phyloP scores from a whole-genome alignment of 257 asterid genomes.

The Scutellaria galericulata region DNA sequence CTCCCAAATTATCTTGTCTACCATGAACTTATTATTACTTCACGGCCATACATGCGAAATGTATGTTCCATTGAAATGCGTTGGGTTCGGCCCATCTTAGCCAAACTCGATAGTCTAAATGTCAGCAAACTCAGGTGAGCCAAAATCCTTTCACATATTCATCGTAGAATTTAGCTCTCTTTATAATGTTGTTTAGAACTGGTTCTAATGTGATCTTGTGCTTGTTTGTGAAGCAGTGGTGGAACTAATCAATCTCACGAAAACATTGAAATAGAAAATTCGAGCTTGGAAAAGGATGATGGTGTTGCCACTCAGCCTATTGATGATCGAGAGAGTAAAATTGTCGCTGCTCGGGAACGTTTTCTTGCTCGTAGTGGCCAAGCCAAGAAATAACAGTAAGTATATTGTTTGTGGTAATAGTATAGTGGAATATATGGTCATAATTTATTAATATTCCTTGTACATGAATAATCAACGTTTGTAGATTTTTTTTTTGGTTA shows the following conservation, averaged over 20 bases:
- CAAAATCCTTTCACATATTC: neutral
- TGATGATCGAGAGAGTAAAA: constrained; percentile 45
- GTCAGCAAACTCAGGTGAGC: constrained; percentile 73
- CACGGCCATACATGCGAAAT: constrained; percentile 87
- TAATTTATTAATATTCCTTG: too few relatives aligned
- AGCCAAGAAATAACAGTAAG: constrained; percentile 19
- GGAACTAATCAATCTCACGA: constrained; percentile 45
- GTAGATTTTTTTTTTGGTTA: too few relatives aligned
- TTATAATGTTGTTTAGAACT: neutral
- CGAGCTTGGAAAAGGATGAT: constrained; percentile 38
- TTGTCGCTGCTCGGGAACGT: constrained; percentile 58
- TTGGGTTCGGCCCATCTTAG: constrained; percentile 77
- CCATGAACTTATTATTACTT: constrained; percentile 81
- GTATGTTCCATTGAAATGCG: constrained; percentile 85
- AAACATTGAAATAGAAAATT: constrained; percentile 39
- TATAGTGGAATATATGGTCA: too few relatives aligned
- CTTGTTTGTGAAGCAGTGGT: constrained; percentile 56
- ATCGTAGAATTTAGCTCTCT: too few relatives aligned
- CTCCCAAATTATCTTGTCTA: constrained; percentile 79
- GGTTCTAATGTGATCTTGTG: neutral
- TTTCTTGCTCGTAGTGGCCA: constrained; percentile 52
- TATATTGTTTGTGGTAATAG: neutral
- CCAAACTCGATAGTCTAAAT: constrained; percentile 69
- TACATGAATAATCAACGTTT: too few relatives aligned
- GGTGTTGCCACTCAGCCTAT: constrained; percentile 36